Evolutionary conservation across 495 filamentous ascomycete species (phyloP), one percentile per base, ranked within the genome.

Genomic region (Hypoxylon fragiforme): DNA sequence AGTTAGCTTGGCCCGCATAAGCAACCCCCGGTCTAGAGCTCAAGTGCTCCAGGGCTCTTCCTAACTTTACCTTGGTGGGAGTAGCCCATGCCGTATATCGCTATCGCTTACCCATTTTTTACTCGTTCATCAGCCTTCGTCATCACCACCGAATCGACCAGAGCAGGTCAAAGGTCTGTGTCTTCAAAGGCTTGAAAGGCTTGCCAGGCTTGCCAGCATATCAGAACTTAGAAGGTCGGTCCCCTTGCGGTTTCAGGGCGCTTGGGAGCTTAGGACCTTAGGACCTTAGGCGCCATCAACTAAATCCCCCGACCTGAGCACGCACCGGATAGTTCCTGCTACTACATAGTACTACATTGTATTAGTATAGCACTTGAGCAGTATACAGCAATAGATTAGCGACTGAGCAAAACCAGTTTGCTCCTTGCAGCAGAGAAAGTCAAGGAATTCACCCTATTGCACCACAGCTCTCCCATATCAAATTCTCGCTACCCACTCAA

Each of bases 21-120:
- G 24, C 24, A 28, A 54, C 49, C 57, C 49, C 57, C 50, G 57
- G 50, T 55, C 57, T 55, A 60, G 50, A 55, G 57, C 55, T 43
- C 9, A 28, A 9, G 9, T 50, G 57, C 55, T 43, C 9, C 4
- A 9, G 9, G 50, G 57, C 42, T 42, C 26, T 49, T 35, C 22
- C 19, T 26, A 44, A 42, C 36, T 32, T 48, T 20, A 28, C 52
- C 50, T 9, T 44, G 43, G 34, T 38, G 35, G 39, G 47, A 54
- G 24, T 35, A 38, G 37, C 41, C 46, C 20, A 30, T 51, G 47
- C 47, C 58, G 37, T 45, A 52, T 22, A 37, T 57, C 58, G 53
- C 53, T 28, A 3, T 14, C 34, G 7, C 7, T 15, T 13, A 35
- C 35, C 26, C 45, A 50, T 45, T 50, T 44, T 38, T 31, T 51